These are phyloP conservation scores for Rickenella mellea DNA, from an alignment of 768 basidiomycete species.

Conservation along the genomic window DNA sequence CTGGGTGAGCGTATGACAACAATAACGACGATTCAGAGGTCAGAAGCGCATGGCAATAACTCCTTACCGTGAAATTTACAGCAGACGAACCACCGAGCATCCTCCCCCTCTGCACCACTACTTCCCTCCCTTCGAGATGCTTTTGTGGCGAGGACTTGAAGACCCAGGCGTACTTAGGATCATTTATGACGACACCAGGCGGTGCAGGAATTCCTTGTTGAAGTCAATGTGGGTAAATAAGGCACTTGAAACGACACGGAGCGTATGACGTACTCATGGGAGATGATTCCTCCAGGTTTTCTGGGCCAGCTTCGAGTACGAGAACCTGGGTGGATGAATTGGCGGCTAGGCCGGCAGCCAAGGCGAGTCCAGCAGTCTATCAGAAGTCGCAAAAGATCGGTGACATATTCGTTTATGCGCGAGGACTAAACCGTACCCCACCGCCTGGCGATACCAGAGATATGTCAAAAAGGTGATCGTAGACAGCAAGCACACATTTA, in stretches of 20 bases:
- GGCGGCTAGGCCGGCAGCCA: slow-evolving; percentile 27
- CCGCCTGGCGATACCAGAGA: too few relatives aligned
- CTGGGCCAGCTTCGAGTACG: slow-evolving; percentile 19
- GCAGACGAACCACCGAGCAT: slow-evolving; percentile 11
- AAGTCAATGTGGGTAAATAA: background rate
- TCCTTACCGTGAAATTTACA: slow-evolving; percentile 9
- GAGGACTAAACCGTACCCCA: too few relatives aligned
- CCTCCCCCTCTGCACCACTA: slow-evolving; percentile 10
- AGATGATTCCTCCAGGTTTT: slow-evolving; percentile 6
- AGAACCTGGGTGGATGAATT: slow-evolving; percentile 22
- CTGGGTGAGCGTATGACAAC: too few relatives aligned
- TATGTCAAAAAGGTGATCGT: too few relatives aligned
- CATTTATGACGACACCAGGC: slow-evolving; percentile 6
- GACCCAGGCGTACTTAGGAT: slow-evolving; percentile 12
- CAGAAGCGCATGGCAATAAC: background rate
- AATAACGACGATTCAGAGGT: background rate
- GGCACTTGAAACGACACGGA: background rate
- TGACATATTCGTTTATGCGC: too few relatives aligned
- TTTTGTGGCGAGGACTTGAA: slow-evolving; percentile 12
- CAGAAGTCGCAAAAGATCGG: too few relatives aligned
- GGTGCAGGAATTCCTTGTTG: slow-evolving; percentile 2
- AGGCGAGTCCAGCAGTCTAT: slow-evolving; percentile 22
- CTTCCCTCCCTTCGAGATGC: slow-evolving; percentile 4
- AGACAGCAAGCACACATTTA: too few relatives aligned
- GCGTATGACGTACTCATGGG: slow-evolving; percentile 2